Base-by-base conservation (phyloP, 805 yeast species). In the Wickerhamiella shivajii region DNA sequence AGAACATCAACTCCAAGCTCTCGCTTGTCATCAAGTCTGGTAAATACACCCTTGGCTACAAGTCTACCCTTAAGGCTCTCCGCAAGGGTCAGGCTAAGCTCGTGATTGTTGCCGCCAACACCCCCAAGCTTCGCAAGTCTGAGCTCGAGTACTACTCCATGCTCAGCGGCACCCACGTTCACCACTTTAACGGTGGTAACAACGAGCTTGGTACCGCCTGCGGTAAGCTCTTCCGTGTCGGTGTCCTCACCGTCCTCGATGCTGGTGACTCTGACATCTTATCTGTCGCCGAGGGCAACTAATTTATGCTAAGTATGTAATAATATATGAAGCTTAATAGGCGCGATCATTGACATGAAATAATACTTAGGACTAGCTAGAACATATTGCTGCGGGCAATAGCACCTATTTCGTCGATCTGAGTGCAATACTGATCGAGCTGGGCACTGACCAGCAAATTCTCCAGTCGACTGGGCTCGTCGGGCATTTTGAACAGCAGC, bases 101-200 rank as follows among this genome's bases (percentile, higher is more conserved):
- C 66, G 71, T 90, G 63, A 78, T 90, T 71, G 75, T 90, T 60
- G 94, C 99, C 59, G 90, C 92, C 64, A 90, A 90, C 90, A 90
- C 97, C 60, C 98, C 98, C 71, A 93, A 87, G 59, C 79, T 90
- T 67, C 87, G 97, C 78, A 87, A 90, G 74, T 83, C 97, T 55
- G 99, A 90, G 77, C 77, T 90, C 66, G 98, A 90, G 76, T 90
- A 90, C 78, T 90, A 90, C 83, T 96, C 97, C 61, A 87, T 90
- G 98, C 78, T 90, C 66, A 79, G 97, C 64, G 87, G 85, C 81
- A 80, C 95, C 64, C 74, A 73, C 60, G 77, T 76, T 51, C 85
- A 87, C 90, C 92, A 85, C 85, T 90, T 85, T 93, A 90, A 77
- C 69, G 97, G 96, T 74, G 93, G 94, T 67, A 87, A 87, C 95